phyloP scores from a whole-genome alignment of 2,329 filamentous ascomycete species.

The Nemania serpens region DNA sequence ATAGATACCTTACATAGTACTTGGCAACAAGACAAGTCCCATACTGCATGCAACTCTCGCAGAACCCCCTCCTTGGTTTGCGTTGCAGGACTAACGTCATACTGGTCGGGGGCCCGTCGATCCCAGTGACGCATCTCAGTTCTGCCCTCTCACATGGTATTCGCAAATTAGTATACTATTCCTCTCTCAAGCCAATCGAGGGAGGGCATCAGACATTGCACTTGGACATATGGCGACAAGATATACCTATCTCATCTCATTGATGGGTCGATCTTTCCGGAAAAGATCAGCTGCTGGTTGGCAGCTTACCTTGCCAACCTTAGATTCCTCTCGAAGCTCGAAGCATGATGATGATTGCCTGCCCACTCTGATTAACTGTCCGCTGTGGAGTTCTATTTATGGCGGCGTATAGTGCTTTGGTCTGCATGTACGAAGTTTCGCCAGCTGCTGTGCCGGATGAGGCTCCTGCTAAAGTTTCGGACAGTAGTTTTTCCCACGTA shows the following conservation, averaged over 20 bases:
- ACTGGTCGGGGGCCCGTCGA: constrained; percentile 15
- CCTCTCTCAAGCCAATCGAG: background rate
- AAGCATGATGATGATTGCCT: background rate
- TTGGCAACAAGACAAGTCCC: background rate
- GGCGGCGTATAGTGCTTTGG: too few species aligned
- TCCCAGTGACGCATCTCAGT: constrained; percentile 14
- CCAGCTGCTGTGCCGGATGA: background rate
- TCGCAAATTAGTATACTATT: background rate
- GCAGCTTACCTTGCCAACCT: background rate
- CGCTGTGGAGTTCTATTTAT: background rate
- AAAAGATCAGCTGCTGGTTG: background rate
- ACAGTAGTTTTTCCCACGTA: background rate
- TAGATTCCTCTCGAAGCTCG: too few species aligned
- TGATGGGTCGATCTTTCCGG: background rate
- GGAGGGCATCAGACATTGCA: background rate
- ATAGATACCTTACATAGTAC: too few species aligned
- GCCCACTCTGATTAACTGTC: background rate
- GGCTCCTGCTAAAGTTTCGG: background rate
- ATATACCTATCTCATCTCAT: background rate
- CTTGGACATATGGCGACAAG: background rate
- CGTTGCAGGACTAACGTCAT: constrained; percentile 23
- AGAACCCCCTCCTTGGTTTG: constrained; percentile 3
- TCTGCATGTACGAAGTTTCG: background rate
- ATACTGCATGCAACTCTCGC: background rate
- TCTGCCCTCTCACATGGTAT: background rate